Base-by-base conservation (phyloP, 305 asterid species). In the Fraxinus angustifolia region DNA sequence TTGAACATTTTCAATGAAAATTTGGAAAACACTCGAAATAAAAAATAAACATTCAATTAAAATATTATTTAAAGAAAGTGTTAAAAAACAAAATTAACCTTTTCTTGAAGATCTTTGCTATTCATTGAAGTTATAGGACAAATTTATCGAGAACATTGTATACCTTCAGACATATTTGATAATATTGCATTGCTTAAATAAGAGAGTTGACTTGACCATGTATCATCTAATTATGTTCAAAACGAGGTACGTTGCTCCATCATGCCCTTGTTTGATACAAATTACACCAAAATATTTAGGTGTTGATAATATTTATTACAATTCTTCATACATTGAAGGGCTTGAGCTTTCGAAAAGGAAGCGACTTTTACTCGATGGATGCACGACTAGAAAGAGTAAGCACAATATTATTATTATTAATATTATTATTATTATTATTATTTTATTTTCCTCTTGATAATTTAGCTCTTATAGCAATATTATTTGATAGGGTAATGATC, bases 231-330 rank as follows among this genome's bases (percentile, higher is more conserved):
- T 11, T 42, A 11, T 42, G 53, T 42, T 42, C 1, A 42, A 42
- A 40, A 8, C 96, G 92, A 68, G 94, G 87, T 48, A 92, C 87
- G 80, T 96, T 94, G 88, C 28, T 14, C 82, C 71, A 33, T 50
- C 60, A 42, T 45, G n/a, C 56, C 17, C 56, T 3, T 12, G 56
- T 14, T 45, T 12, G 56, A 17, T 45, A 12, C 56, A 10, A 0
- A 45, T 45, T 45, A 45, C 4, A 12, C n/a, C 53, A 45, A 11
- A 45, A 45, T 11, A 11, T 45, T 45, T 11, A 45, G 17, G 12
- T 12, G 17, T n/a, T 1, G 28, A 17, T n/a, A 6, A 58, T 60
- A 60, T 21, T 65, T 6, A 65, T 65, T 3, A 58, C 14, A 48
- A 34, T 72, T 68, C 53, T 45, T 11, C 89, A 86, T 89, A 92